Percentiles rank a stretch among this genome's conserved stretches.
These are phyloP conservation scores for Penicillium sp. DNA, from an alignment of 2,329 filamentous ascomycete species.

Conservation along the genomic window DNA sequence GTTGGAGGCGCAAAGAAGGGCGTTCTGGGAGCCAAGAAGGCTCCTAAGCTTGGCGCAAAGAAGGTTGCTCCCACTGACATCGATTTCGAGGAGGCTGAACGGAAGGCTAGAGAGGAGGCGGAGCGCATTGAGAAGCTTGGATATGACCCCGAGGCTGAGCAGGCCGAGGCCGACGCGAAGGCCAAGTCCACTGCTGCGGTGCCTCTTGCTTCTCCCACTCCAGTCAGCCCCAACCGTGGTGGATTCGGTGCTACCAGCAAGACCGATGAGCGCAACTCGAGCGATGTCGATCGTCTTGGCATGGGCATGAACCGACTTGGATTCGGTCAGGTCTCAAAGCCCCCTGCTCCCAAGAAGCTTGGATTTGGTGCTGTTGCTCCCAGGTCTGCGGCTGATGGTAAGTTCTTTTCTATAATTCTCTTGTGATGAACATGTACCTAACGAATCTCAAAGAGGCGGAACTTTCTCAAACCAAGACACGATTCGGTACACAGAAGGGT, in stretches of 20 bases:
- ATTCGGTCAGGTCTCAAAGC: constrained; percentile 73
- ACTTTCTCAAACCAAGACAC: constrained; percentile 78
- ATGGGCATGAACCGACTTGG: constrained; percentile 85
- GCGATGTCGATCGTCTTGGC: constrained; percentile 83
- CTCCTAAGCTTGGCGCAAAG: constrained; percentile 83
- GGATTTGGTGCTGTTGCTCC: constrained; percentile 86
- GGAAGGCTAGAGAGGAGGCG: constrained; percentile 94
- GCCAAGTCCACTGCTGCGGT: constrained; percentile 46
- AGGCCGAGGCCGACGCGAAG: constrained; percentile 45
- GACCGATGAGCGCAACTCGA: constrained; percentile 58
- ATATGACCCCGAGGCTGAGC: constrained; percentile 90
- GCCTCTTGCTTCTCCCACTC: constrained; percentile 72
- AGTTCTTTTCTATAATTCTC: constrained; percentile 18
- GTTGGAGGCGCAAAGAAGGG: constrained; percentile 72
- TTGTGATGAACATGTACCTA: not conserved
- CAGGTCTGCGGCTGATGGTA: constrained; percentile 70
- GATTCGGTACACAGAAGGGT: constrained; percentile 90
- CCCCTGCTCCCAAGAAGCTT: constrained; percentile 69
- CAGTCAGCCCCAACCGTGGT: constrained; percentile 65
- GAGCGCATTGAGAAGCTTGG: constrained; percentile 94
- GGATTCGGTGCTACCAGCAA: constrained; percentile 62
- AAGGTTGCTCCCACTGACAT: constrained; percentile 76
- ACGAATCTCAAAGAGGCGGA: constrained; percentile 61
- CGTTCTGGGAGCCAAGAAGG: constrained; percentile 83
- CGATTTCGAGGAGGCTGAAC: constrained; percentile 96